Conservation (phyloP, 2,329 filamentous ascomycete species). For the Fusarium sulawesiense region DNA sequence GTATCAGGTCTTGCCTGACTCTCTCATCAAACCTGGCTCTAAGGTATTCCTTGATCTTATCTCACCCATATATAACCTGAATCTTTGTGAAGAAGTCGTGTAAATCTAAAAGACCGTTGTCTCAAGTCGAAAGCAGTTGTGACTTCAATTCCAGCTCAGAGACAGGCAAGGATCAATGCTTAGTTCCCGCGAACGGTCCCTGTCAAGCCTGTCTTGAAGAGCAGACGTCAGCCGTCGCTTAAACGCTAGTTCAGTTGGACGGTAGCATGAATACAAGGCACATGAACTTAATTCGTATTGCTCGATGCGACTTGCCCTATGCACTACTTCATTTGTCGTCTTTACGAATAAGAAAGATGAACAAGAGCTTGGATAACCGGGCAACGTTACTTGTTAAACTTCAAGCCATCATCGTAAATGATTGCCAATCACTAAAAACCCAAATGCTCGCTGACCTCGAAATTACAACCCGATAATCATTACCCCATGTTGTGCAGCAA, state of each 20-base stretch:
- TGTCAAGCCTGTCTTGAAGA: neutral
- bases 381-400: neutral
- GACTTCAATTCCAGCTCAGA: neutral
- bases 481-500: neutral
- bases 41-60: neutral
- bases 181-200: slow-evolving; percentile 32
- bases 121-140: neutral
- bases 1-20: neutral
- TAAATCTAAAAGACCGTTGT: neutral
- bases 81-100: no score
- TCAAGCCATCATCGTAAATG: neutral
- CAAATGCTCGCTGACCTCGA: neutral
- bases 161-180: slow-evolving; percentile 7
- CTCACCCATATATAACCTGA: neutral
- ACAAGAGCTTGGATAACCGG: neutral
- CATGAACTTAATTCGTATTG: neutral
- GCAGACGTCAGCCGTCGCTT: slow-evolving; percentile 12
- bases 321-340: neutral
- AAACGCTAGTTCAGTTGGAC: slow-evolving; percentile 6
- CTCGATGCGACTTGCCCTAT: neutral
- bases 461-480: neutral
- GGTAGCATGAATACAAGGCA: neutral
- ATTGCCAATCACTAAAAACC: neutral
- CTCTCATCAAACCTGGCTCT: neutral
- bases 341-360: neutral